A percentile compares a stretch with the other conserved stretches of the same genome.
These are phyloP conservation scores for Pythium volutum DNA, from an alignment of 352 stramenopile species.

Conservation along the genomic window DNA sequence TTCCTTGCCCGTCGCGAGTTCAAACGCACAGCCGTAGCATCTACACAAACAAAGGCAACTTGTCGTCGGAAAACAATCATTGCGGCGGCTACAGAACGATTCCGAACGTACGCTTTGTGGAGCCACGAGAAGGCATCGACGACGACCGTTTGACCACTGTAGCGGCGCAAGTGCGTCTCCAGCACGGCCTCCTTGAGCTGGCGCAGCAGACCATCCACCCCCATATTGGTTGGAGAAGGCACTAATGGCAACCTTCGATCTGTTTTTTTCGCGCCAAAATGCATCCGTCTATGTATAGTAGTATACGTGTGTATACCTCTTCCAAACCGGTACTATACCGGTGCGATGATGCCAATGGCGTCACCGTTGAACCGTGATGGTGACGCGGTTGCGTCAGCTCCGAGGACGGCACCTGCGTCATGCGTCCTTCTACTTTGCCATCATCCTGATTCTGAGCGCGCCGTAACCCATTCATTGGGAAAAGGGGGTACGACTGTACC, in stretches of 20 bases:
- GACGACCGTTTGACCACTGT: constrained; percentile 51
- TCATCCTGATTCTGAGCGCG: constrained; percentile 6
- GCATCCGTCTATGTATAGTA: neutral
- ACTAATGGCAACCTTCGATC: constrained; percentile 6
- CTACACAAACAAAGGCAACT: constrained; percentile 19
- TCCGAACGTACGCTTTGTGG: constrained; percentile 65
- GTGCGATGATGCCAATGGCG: neutral
- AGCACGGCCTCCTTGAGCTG: constrained; percentile 55
- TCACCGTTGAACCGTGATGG: constrained; percentile 3
- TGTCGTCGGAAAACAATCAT: neutral
- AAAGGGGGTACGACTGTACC: neutral
- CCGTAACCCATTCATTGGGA: too few species aligned
- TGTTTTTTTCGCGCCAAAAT: constrained; percentile 23
- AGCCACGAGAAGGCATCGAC: constrained; percentile 79
- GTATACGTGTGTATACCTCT: neutral
- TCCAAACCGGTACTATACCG: constrained; percentile 10
- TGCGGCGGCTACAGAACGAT: neutral
- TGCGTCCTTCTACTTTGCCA: neutral
- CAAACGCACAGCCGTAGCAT: constrained; percentile 76
- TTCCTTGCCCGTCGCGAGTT: constrained; percentile 57
- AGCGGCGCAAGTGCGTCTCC: constrained; percentile 48
- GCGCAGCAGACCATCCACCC: constrained; percentile 63
- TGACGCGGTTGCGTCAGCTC: constrained; percentile 17
- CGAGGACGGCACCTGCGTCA: constrained; percentile 1
- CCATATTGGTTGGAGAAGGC: too few species aligned